Evolutionary conservation across 805 yeast genomes (phyloP).

Genomic region (Yamadazyma endophytica): DNA sequence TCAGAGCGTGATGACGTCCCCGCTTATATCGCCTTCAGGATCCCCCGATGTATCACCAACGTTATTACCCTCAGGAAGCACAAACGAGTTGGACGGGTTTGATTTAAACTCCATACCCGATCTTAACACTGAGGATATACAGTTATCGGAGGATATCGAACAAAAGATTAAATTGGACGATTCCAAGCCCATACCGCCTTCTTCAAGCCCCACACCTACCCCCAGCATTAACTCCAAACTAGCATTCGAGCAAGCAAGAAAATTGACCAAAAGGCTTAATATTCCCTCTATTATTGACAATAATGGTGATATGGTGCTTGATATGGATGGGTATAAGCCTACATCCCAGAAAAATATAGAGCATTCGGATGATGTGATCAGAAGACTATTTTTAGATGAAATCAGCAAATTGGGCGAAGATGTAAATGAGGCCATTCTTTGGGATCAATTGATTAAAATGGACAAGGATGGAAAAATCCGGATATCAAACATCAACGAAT

Average conservation of each 20-base stretch:
- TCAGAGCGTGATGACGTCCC: conserved; percentile 75
- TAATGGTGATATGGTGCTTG: conserved; percentile 85
- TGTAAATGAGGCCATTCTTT: conserved; percentile 18
- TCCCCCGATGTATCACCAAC: conserved; percentile 52
- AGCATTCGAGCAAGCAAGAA: conserved; percentile 57
- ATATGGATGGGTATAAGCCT: conserved; percentile 94
- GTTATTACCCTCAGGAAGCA: conserved; percentile 14
- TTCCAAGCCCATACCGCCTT: conserved; percentile 9
- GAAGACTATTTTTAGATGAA: conserved; percentile 72
- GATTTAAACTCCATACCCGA: conserved; percentile 1
- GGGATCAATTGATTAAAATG: conserved; percentile 40
- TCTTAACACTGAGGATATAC: background rate
- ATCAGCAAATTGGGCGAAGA: conserved; percentile 28
- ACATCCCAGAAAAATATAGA: conserved; percentile 68
- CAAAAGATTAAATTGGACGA: conserved; percentile 21
- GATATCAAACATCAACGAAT: conserved; percentile 45
- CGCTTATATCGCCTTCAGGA: conserved; percentile 64
- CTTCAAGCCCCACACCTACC: conserved; percentile 15
- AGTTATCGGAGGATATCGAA: conserved; percentile 23
- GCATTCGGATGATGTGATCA: conserved; percentile 71
- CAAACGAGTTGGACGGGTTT: conserved; percentile 22
- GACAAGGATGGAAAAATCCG: conserved; percentile 69
- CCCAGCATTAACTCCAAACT: conserved; percentile 28
- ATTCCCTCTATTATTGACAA: conserved; percentile 86
- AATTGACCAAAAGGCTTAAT: conserved; percentile 64